Percentiles rank a stretch among this genome's conserved stretches.
phyloP scores from a whole-genome alignment of 1,284 basidiomycete genomes.

The Trichosporon ovoides region DNA sequence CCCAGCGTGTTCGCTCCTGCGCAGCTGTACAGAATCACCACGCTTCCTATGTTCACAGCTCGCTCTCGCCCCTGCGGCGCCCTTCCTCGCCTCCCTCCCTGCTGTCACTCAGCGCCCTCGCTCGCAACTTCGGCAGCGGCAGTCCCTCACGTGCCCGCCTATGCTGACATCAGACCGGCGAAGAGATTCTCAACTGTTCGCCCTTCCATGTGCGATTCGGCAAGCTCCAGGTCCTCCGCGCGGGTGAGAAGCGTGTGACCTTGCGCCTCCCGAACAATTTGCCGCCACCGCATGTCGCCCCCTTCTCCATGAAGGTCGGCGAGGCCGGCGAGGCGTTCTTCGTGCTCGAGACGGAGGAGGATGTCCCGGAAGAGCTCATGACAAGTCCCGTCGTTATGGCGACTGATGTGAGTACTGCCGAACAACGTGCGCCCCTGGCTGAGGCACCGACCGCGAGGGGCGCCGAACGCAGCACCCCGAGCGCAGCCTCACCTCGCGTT shows the following conservation, averaged over 20 bases:
- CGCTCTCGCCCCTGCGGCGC: background rate
- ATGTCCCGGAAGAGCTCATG: conserved; percentile 86
- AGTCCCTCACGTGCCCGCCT: background rate
- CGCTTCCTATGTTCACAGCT: background rate
- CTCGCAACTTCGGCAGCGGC: background rate
- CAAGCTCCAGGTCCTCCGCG: conserved; percentile 91
- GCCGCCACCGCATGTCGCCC: conserved; percentile 51
- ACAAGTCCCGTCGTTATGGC: conserved; percentile 77
- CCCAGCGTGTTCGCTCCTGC: background rate
- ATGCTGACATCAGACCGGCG: conserved; percentile 29
- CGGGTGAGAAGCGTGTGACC: conserved; percentile 90
- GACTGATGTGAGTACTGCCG: conserved; percentile 35
- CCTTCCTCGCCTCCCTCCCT: background rate
- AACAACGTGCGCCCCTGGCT: too few relatives aligned
- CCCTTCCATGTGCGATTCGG: conserved; percentile 99
- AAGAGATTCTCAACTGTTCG: conserved; percentile 74
- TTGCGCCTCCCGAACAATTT: conserved; percentile 58
- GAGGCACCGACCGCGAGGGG: too few relatives aligned
- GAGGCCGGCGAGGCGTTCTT: conserved; percentile 99
- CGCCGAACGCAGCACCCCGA: background rate
- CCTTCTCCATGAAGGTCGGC: conserved; percentile 97
- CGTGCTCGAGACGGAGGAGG: conserved; percentile 92
- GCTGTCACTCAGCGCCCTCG: background rate
- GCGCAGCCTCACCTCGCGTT: too few relatives aligned
- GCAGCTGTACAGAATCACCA: background rate